Evolutionary conservation across 148 eudicot species (phyloP).

Genomic region (Cornus florida): DNA sequence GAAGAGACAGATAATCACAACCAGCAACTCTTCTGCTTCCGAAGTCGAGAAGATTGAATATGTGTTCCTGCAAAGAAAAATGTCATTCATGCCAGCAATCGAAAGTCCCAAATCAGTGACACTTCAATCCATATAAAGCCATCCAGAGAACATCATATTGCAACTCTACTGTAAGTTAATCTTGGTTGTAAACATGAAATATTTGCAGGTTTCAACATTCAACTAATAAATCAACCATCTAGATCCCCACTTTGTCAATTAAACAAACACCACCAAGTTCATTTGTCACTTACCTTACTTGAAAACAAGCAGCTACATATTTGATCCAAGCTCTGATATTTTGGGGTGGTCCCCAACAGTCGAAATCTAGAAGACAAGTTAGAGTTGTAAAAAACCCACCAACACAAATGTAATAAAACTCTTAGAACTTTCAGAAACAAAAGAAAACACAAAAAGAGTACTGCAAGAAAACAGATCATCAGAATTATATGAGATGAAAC

Average conservation of each 20-base stretch:
- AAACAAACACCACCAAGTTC: conserved; percentile 1
- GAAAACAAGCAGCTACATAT: conserved; percentile 52
- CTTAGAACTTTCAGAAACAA: not conserved
- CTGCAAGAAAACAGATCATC: too few species aligned
- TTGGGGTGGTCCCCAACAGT: conserved; percentile 52
- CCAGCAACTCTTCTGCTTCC: conserved; percentile 70
- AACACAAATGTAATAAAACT: not conserved
- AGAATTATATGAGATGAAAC: too few species aligned
- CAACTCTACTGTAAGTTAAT: not conserved
- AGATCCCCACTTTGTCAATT: not conserved
- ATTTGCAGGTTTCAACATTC: not conserved
- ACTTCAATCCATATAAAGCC: not conserved
- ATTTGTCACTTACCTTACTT: conserved; percentile 52
- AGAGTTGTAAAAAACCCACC: conserved; percentile 22
- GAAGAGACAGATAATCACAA: conserved; percentile 50
- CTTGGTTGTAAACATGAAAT: not conserved
- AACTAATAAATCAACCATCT: conserved; percentile 9
- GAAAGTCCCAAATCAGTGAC: not conserved
- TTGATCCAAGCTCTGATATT: conserved; percentile 84
- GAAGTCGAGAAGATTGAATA: conserved; percentile 43
- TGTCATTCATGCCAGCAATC: not conserved
- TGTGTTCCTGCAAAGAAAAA: conserved; percentile 48
- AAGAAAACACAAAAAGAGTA: too few species aligned
- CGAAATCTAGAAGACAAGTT: conserved; percentile 40
- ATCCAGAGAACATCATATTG: not conserved